These are phyloP conservation scores for Metschnikowia matae DNA, from an alignment of 805 yeast genomes.

Conservation along the genomic window DNA sequence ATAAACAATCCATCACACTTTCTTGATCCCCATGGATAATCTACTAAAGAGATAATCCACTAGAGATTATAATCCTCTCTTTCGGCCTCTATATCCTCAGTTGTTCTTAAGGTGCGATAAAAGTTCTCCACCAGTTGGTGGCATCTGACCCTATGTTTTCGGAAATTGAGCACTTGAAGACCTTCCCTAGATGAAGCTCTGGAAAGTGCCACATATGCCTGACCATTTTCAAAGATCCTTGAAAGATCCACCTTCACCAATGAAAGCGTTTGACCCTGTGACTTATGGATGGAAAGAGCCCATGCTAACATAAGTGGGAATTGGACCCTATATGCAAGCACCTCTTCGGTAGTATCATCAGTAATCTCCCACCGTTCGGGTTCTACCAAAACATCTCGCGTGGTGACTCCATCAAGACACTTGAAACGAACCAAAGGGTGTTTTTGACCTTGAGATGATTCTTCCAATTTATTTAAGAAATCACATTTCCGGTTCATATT, in stretches of 20 bases:
- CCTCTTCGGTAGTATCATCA: constrained; percentile 59
- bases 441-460: constrained; percentile 44
- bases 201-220: constrained; percentile 77
- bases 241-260: constrained; percentile 66
- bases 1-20: too few relatives aligned
- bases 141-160: constrained; percentile 13
- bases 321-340: constrained; percentile 50
- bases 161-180: constrained; percentile 17
- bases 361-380: constrained; percentile 81
- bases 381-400: constrained; percentile 71
- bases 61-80: too few relatives aligned
- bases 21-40: too few relatives aligned
- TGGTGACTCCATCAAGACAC: constrained; percentile 59
- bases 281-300: constrained; percentile 81
- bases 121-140: constrained; percentile 15
- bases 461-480: constrained; percentile 40
- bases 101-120: constrained; percentile 25
- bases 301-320: constrained; percentile 71
- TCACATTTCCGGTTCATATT: constrained; percentile 47
- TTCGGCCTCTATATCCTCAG: constrained; percentile 9
- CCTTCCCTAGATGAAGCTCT: constrained; percentile 47
- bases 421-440: constrained; percentile 76
- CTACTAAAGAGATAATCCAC: too few relatives aligned
- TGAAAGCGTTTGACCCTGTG: constrained; percentile 80
- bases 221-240: constrained; percentile 73